These are phyloP conservation scores for Botrytis fragariae DNA, from an alignment of 2,329 filamentous ascomycete species.

Conservation along the genomic window DNA sequence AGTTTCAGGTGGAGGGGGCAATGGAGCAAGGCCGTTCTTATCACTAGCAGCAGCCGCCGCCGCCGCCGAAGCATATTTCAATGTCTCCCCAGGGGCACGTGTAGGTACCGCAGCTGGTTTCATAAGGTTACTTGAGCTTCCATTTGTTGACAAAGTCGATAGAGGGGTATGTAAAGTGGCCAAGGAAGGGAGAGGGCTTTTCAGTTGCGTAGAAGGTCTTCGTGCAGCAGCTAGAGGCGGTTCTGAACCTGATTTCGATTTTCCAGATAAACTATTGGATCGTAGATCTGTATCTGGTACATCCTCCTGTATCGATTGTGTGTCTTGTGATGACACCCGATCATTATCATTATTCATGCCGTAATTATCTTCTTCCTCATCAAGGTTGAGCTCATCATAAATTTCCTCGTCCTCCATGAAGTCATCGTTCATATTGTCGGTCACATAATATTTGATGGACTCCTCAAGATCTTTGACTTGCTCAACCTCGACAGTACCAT, in stretches of 20 bases:
- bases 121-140: constrained; percentile 65
- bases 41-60: constrained; percentile 90
- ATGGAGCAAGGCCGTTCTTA: constrained; percentile 87
- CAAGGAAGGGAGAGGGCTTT: constrained; percentile 88
- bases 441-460: constrained; percentile 90
- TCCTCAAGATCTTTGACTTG: constrained; percentile 88
- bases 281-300: constrained; percentile 57
- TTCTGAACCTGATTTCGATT: constrained; percentile 57
- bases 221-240: constrained; percentile 54
- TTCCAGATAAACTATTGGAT: constrained; percentile 47
- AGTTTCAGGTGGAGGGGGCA: constrained; percentile 81
- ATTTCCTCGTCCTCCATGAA: constrained; percentile 92
- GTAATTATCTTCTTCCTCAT: constrained; percentile 86
- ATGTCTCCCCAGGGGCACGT: constrained; percentile 79
- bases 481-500: constrained; percentile 83
- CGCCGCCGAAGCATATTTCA: constrained; percentile 96
- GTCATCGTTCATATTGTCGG: constrained; percentile 82
- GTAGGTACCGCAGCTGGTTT: constrained; percentile 88
- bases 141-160: constrained; percentile 53
- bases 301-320: constrained; percentile 89
- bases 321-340: constrained; percentile 89
- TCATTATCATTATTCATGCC: constrained; percentile 80
- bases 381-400: constrained; percentile 90
- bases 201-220: constrained; percentile 83
- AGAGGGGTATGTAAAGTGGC: constrained; percentile 81